Percentiles rank a stretch among this genome's conserved stretches.
Conservation (phyloP, 495 filamentous ascomycete species). For the Arthonia radiata region DNA sequence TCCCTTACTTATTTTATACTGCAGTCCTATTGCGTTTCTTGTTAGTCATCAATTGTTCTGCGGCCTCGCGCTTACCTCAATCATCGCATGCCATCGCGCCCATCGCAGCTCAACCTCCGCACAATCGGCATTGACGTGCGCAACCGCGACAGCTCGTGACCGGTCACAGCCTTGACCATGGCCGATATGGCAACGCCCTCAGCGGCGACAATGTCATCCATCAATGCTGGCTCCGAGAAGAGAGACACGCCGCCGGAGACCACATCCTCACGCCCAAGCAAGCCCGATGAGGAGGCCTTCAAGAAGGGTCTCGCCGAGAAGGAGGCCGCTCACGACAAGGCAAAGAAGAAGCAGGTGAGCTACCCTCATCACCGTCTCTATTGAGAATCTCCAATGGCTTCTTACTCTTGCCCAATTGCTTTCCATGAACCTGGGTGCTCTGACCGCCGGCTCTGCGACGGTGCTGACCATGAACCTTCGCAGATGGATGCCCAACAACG, state of each 20-base stretch:
- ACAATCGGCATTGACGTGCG: too few species aligned
- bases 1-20: too few species aligned
- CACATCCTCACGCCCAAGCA: constrained; percentile 21
- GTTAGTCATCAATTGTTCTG: too few species aligned
- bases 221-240: constrained; percentile 19
- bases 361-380: constrained; percentile 55
- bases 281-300: constrained; percentile 45
- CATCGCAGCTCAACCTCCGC: too few species aligned
- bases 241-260: constrained; percentile 12
- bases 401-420: not conserved
- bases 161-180: constrained; percentile 9
- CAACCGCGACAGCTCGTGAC: too few species aligned
- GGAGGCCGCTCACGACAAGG: too few species aligned
- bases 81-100: too few species aligned
- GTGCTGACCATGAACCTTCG: not conserved
- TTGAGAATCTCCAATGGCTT: constrained; percentile 6
- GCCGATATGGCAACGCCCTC: constrained; percentile 11
- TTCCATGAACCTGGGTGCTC: not conserved
- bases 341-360: constrained; percentile 59
- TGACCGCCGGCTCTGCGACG: not conserved
- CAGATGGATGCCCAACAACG: constrained; percentile 51
- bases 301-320: constrained; percentile 46
- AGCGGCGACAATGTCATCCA: constrained; percentile 5
- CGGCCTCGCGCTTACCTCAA: too few species aligned
- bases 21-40: too few species aligned